Evolutionary conservation across 208 protist species (phyloP).

Genomic region (Leishmania turanica): DNA sequence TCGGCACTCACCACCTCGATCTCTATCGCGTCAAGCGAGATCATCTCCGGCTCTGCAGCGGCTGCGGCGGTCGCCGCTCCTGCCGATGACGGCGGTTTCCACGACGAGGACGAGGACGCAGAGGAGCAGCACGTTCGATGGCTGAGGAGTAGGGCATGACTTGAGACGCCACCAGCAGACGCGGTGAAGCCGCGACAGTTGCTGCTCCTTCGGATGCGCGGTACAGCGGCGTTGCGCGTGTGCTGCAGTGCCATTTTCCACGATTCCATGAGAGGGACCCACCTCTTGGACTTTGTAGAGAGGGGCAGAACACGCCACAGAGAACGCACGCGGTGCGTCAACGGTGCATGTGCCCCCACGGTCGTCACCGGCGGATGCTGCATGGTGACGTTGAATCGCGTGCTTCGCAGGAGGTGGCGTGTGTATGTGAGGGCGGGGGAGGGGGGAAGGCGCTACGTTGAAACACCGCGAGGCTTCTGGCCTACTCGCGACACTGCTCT

Average conservation of each 20-base stretch:
- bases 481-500: neutral
- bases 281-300: neutral
- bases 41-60: constrained; percentile 50
- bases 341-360: neutral
- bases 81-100: neutral
- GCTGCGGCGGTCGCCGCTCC: neutral
- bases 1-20: constrained; percentile 24
- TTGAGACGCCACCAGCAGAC: neutral
- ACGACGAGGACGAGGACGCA: neutral
- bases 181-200: neutral
- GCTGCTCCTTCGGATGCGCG: neutral
- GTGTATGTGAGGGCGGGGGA: neutral
- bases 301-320: neutral
- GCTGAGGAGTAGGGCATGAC: neutral
- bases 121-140: constrained; percentile 6
- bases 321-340: neutral
- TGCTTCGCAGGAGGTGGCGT: neutral
- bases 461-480: neutral
- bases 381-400: neutral
- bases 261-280: neutral
- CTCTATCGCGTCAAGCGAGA: constrained; percentile 48
- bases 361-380: neutral
- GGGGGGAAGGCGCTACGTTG: neutral
- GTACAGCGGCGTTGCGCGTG: neutral
- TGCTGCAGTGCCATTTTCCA: neutral